Conservation (phyloP, 2,329 filamentous ascomycete genomes). For the Colletotrichum melonis region DNA sequence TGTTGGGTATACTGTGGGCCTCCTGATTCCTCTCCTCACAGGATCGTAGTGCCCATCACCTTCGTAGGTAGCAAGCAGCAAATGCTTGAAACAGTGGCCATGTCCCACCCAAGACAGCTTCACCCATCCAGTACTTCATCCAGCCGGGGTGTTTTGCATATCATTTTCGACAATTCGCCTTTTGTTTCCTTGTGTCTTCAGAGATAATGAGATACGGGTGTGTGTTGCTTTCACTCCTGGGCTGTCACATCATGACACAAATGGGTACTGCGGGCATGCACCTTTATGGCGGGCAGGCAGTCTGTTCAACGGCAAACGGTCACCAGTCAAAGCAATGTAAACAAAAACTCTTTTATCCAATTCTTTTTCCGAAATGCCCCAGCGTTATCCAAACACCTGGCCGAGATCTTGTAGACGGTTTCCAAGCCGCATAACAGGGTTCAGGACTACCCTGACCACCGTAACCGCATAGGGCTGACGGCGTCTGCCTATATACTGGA, state of each 20-base stretch:
- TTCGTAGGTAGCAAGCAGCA: no score
- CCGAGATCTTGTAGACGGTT: background rate
- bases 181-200: no score
- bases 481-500: background rate
- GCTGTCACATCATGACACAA: background rate
- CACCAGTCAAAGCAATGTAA: background rate
- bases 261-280: background rate
- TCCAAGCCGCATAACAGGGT: background rate
- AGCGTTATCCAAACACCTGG: background rate
- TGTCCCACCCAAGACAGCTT: no score
- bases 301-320: background rate
- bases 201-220: no score
- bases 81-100: no score
- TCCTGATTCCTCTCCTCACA: no score
- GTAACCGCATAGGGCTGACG: background rate
- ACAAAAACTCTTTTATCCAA: background rate
- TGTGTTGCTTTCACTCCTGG: background rate
- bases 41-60: no score
- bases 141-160: no score
- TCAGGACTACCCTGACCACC: background rate
- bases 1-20: no score
- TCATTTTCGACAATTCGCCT: no score
- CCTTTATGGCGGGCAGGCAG: background rate
- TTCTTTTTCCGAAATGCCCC: background rate
- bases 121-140: no score